phyloP scores from a whole-genome alignment of 441 rosid genomes.

The Omphalea diandra region DNA sequence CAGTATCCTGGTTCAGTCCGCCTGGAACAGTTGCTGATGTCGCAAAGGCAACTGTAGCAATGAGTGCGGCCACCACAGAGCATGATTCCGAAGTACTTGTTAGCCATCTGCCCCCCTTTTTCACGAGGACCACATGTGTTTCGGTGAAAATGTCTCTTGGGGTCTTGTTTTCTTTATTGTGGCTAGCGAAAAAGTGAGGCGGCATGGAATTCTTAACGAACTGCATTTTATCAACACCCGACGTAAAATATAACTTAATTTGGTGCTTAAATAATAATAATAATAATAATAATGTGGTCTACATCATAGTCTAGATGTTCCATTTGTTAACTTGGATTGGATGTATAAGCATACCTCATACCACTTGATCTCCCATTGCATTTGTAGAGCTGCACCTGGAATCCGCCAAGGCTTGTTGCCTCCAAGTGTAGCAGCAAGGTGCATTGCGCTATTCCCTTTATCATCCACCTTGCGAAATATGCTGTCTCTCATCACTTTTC shows the following conservation, averaged over 20 bases:
- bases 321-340: too few relatives aligned
- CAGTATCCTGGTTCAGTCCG: conserved; percentile 23
- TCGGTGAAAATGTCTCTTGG: conserved; percentile 36
- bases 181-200: conserved; percentile 32
- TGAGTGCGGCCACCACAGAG: conserved; percentile 50
- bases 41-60: conserved; percentile 52
- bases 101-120: conserved; percentile 45
- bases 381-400: conserved; percentile 43
- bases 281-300: too few relatives aligned
- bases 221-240: conserved; percentile 25
- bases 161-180: conserved; percentile 31
- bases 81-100: conserved; percentile 42
- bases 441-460: conserved; percentile 46
- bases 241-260: not conserved
- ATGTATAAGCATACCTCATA: conserved; percentile 29
- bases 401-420: conserved; percentile 39
- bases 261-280: too few relatives aligned
- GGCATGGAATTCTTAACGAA: conserved; percentile 45
- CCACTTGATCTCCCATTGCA: conserved; percentile 57
- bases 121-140: conserved; percentile 34
- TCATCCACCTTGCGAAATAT: conserved; percentile 32
- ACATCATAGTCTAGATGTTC: too few relatives aligned
- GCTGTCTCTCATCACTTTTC: conserved; percentile 22
- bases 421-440: conserved; percentile 42
- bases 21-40: conserved; percentile 47